phyloP scores from a whole-genome alignment of 2,329 filamentous ascomycete species.

The Gaeumannomyces sp. region DNA sequence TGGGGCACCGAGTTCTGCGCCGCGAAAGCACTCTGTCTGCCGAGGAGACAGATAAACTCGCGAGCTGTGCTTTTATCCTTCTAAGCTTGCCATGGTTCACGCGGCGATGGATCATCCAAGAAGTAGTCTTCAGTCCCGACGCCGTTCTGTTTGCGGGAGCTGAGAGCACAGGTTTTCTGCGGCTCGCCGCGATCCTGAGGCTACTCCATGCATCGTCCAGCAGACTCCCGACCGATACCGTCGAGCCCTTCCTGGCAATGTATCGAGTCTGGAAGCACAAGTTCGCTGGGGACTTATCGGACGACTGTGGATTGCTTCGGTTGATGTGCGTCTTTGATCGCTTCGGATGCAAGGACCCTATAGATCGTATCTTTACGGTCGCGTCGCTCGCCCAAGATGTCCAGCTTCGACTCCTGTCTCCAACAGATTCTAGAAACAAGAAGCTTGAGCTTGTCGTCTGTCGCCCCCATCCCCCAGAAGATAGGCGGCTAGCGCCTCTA shows the following conservation, averaged over 20 bases:
- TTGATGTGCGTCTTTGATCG: neutral
- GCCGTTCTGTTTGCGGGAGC: neutral
- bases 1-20: neutral
- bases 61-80: neutral
- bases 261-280: neutral
- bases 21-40: neutral
- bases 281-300: neutral
- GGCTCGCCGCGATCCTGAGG: neutral
- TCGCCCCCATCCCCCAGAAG: no score
- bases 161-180: neutral
- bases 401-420: neutral
- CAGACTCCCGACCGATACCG: accelerated
- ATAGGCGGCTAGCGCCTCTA: neutral
- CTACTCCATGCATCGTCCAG: neutral
- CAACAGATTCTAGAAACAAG: no score
- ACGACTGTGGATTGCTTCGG: neutral
- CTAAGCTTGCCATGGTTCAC: slow-evolving; percentile 6
- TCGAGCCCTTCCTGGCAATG: neutral
- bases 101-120: slow-evolving; percentile 12
- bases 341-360: neutral
- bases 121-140: slow-evolving; percentile 4
- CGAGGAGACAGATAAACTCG: neutral
- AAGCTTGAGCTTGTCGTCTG: no score
- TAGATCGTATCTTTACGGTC: neutral
- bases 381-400: neutral